Base-by-base conservation (phyloP, 164 flowering plant species). In the Macadamia integrifolia region DNA sequence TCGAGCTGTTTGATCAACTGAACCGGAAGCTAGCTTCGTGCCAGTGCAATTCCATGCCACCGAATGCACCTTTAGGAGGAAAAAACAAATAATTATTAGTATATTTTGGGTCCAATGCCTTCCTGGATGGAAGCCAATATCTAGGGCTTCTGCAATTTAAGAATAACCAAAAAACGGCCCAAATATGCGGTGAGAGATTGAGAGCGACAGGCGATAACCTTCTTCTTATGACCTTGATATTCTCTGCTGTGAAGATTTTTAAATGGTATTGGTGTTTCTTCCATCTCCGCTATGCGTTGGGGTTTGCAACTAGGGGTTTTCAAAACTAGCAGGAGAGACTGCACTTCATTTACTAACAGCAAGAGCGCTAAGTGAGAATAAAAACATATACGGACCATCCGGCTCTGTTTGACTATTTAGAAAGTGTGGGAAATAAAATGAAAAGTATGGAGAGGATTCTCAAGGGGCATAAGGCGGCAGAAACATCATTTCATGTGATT, bases 31-130 rank as follows among this genome's bases (percentile, higher is more conserved):
- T 1, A 94, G 88, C 84, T 92, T 94, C 61, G 87, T 85, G 55
- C 97, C 97, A 3, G 81, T 71, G 70, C 96, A 94, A 76, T 92
- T 94, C 98, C 98, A 94, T 35, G 98, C 97, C 64, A 94, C 98
- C 10, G 98, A 93, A 77, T 93, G 98, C 23, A 93, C 98, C 98
- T 93, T 23, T 29, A 14, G 9, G 13, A 4, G 12, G 5, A 50
- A n/a, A 59, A 11, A 18, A 56, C 13, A 40, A 8, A 2, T 10
- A 32, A 6, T 52, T 44, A 17, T 53, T 46, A 60, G 61, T 42
- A 14, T 44, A 58, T 57, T 50, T 28, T 31, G n/a, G 46, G 23
- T 23, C 23, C 23, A 23, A 23, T 23, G 23, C 23, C 23, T 23
- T 23, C 23, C 23, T 23, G 23, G 23, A 23, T 23, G 23, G 23